Conservation (phyloP, 768 basidiomycete species). For the Nidularia pulvinata region DNA sequence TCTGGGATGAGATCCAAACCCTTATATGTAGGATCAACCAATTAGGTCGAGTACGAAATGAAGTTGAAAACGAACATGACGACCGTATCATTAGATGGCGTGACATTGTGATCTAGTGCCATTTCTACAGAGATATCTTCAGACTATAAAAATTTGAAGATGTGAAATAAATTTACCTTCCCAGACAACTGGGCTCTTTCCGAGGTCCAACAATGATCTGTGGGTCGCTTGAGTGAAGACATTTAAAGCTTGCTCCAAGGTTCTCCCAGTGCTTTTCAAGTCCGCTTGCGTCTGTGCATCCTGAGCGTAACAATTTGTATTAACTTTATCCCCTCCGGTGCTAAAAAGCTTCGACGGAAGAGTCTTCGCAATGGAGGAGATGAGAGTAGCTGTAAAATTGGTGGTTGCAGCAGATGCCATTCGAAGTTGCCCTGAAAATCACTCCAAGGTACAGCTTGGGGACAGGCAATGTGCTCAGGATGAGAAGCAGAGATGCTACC, state of each 20-base stretch:
- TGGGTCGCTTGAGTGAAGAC: conserved; percentile 62
- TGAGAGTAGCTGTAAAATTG: conserved; percentile 55
- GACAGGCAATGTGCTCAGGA: conserved; percentile 79
- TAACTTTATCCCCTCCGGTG: conserved; percentile 86
- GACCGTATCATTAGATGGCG: conserved; percentile 43
- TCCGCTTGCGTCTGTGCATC: conserved; percentile 59
- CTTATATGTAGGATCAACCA: not conserved
- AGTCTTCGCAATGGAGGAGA: conserved; percentile 48
- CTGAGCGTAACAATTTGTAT: conserved; percentile 59
- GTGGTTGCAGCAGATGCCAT: conserved; percentile 60
- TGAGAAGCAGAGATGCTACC: conserved; percentile 61
- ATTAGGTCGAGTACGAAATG: not conserved
- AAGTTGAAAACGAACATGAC: conserved; percentile 43
- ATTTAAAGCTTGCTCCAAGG: conserved; percentile 62
- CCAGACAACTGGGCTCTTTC: conserved; percentile 84
- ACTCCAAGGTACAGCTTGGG: conserved; percentile 56
- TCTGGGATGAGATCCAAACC: not conserved
- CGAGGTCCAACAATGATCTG: conserved; percentile 40
- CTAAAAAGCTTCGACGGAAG: conserved; percentile 63
- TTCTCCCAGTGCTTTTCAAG: conserved; percentile 45
- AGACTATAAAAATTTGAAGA: conserved; percentile 10
- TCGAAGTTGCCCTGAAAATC: conserved; percentile 79
- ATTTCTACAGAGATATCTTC: conserved; percentile 51
- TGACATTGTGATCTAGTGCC: conserved; percentile 52
- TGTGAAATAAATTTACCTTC: conserved; percentile 42